These are phyloP conservation scores for Leccinum rimulosum DNA, from an alignment of 768 basidiomycete species.

Conservation along the genomic window DNA sequence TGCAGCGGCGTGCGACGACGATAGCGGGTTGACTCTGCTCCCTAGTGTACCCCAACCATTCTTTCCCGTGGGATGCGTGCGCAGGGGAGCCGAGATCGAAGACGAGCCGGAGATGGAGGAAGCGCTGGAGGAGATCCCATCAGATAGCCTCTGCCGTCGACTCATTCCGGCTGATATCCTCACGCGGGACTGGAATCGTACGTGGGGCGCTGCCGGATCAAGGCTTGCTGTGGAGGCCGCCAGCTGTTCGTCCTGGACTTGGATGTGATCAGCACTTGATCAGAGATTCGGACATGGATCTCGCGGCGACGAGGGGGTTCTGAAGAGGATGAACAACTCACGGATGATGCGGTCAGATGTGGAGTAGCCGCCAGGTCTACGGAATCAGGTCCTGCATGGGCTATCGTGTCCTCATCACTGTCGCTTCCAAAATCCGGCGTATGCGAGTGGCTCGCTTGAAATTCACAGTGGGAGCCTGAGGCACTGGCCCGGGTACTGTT, in stretches of 20 bases:
- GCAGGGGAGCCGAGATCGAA: conserved; percentile 79
- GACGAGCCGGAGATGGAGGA: conserved; percentile 63
- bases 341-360: background rate
- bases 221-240: background rate
- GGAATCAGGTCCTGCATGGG: background rate
- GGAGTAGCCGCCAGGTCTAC: background rate
- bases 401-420: conserved; percentile 6
- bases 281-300: background rate
- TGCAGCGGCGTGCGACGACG: conserved; percentile 12
- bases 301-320: background rate
- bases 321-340: background rate
- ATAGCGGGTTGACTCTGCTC: conserved; percentile 44
- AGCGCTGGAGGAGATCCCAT: conserved; percentile 22
- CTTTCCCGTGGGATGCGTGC: conserved; percentile 44
- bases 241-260: conserved; percentile 14
- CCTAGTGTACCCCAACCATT: conserved; percentile 64
- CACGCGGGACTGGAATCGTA: conserved; percentile 73
- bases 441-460: background rate
- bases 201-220: conserved; percentile 30
- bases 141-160: conserved; percentile 39
- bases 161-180: conserved; percentile 72
- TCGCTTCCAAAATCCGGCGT: conserved; percentile 15
- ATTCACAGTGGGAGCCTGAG: background rate
- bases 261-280: conserved; percentile 4
- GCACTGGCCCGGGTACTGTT: background rate